These are phyloP conservation scores for Poteriospumella lacustris DNA, from an alignment of 108 stramenopile species.

Conservation along the genomic window DNA sequence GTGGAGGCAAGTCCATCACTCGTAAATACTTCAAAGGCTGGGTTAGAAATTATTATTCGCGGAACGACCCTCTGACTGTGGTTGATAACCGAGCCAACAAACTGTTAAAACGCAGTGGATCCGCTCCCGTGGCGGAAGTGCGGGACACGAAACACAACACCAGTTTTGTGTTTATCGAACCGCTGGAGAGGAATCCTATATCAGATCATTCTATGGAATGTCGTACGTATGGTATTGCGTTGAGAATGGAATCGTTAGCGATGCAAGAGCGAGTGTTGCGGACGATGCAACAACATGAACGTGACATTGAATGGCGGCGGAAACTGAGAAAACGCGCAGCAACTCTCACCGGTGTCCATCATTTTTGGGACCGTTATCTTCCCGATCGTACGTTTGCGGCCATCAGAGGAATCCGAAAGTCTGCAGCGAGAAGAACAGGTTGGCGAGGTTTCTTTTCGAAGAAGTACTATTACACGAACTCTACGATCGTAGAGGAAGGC, in stretches of 20 bases:
- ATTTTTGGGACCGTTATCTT: conserved; percentile 37
- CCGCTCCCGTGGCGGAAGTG: conserved; percentile 27
- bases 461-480: no score
- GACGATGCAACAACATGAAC: neutral
- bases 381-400: no score
- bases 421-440: no score
- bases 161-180: conserved; percentile 48
- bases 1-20: conserved; percentile 48
- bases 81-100: conserved; percentile 45
- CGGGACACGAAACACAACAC: conserved; percentile 48
- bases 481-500: no score
- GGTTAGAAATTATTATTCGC: conserved; percentile 48
- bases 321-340: conserved; percentile 39
- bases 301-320: conserved; percentile 29
- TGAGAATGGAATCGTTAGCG: conserved; percentile 37
- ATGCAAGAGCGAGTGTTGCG: neutral
- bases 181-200: conserved; percentile 34
- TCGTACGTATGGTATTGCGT: conserved; percentile 43
- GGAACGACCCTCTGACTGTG: conserved; percentile 50
- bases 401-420: no score
- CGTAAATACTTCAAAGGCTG: conserved; percentile 47
- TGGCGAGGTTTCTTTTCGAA: no score
- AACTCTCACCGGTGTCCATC: conserved; percentile 36
- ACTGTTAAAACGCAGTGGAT: conserved; percentile 37
- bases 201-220: conserved; percentile 50